Conservation (phyloP, 106 monocot genomes). For the Phalaenopsis aphrodite region DNA sequence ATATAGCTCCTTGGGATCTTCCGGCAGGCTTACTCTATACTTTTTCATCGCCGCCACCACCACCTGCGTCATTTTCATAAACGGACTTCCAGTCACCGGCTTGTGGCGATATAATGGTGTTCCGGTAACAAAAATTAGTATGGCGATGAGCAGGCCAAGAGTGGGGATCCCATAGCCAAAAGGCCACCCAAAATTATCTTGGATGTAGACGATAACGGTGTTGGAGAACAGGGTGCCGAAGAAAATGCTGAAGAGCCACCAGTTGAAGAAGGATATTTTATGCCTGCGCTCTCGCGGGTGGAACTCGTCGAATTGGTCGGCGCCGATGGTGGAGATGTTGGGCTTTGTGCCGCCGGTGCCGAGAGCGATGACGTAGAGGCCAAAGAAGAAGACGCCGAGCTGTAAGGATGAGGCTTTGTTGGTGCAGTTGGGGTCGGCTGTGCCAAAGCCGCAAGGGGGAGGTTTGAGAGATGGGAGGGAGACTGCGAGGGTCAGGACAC, state of each 20-base stretch:
- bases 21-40: conserved; percentile 16
- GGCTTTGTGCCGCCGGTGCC: conserved; percentile 56
- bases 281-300: conserved; percentile 31
- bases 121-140: conserved; percentile 34
- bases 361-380: conserved; percentile 43
- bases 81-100: conserved; percentile 37
- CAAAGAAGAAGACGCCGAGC: conserved; percentile 32
- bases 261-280: conserved; percentile 60
- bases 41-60: conserved; percentile 31
- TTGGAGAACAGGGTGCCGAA: conserved; percentile 50
- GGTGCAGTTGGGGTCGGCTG: background rate
- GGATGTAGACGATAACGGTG: conserved; percentile 48
- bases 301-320: conserved; percentile 56
- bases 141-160: conserved; percentile 26
- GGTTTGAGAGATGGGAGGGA: conserved; percentile 42
- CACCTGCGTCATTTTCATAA: conserved; percentile 41
- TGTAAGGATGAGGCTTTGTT: conserved; percentile 24
- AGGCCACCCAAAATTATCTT: conserved; percentile 45
- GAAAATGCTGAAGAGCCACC: conserved; percentile 66
- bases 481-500: conserved; percentile 31
- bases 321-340: conserved; percentile 56
- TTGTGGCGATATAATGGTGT: conserved; percentile 51
- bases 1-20: conserved; percentile 30
- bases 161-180: conserved; percentile 47
- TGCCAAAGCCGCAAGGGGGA: conserved; percentile 18